These are phyloP conservation scores for Populus deltoides DNA, from an alignment of 345 rosid species.

Conservation along the genomic window DNA sequence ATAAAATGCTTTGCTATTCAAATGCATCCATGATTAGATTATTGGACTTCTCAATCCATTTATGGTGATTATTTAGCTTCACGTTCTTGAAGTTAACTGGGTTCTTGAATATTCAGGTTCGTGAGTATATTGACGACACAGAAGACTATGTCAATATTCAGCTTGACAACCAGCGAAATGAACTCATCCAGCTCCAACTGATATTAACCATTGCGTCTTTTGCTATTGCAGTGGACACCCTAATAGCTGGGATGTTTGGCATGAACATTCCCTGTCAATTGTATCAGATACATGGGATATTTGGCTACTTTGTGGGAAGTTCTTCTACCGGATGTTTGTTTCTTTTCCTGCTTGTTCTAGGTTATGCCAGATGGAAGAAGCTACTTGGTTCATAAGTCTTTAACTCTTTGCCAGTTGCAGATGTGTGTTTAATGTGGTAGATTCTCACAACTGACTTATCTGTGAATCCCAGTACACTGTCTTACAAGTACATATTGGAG, in stretches of 20 bases:
- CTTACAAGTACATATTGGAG: no score
- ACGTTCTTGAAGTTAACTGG: not conserved
- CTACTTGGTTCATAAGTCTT: constrained; percentile 55
- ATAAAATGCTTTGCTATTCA: not conserved
- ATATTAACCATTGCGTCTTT: constrained; percentile 73
- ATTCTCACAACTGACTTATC: no score
- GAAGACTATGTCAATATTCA: constrained; percentile 94
- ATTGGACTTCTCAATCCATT: not conserved
- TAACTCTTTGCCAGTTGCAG: not conserved
- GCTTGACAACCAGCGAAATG: constrained; percentile 83
- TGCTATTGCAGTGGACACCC: constrained; percentile 64
- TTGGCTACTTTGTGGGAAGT: constrained; percentile 53
- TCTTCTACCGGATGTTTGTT: constrained; percentile 43
- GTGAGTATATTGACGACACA: constrained; percentile 92
- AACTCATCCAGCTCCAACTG: constrained; percentile 84
- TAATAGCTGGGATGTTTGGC: constrained; percentile 60
- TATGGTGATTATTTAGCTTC: constrained; percentile 1
- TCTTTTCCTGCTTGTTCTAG: constrained; percentile 67
- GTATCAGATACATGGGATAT: constrained; percentile 41
- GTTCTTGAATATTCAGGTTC: constrained; percentile 46
- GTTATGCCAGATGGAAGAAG: constrained; percentile 95
- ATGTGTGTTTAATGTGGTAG: not conserved
- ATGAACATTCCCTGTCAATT: constrained; percentile 72
- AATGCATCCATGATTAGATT: not conserved
- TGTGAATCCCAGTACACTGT: no score